phyloP scores from a whole-genome alignment of 2,329 filamentous ascomycete genomes.

The Aspergillus fumigatiaffinis region DNA sequence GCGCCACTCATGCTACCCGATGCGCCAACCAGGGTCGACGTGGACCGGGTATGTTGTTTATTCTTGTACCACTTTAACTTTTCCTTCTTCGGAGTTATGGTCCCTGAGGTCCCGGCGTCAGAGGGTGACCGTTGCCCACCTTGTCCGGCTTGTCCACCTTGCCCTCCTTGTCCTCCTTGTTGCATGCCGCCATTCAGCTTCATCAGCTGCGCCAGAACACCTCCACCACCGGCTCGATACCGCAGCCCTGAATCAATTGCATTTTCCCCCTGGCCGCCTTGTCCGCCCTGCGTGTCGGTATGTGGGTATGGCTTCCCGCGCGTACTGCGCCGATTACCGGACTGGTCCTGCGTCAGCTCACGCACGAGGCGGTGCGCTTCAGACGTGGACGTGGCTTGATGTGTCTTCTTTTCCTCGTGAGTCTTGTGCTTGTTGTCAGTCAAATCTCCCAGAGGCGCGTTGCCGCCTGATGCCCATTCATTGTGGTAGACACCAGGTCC shows the following conservation, averaged over 20 bases:
- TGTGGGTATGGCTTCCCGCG: constrained; percentile 2
- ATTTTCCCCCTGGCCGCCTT: constrained; percentile 4
- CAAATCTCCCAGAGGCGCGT: constrained; percentile 21
- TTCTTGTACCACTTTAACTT: constrained; percentile 34
- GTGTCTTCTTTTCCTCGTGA: constrained; percentile 20
- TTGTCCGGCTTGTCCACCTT: too few species aligned
- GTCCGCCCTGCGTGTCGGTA: constrained; percentile 6
- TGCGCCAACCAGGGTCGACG: constrained; percentile 19
- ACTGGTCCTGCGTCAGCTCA: constrained; percentile 27
- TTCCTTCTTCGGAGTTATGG: constrained; percentile 13
- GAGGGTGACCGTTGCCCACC: constrained; percentile 8
- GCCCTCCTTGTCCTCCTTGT: constrained; percentile 2
- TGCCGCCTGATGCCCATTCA: constrained; percentile 25
- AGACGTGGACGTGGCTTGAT: constrained; percentile 22
- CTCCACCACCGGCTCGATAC: constrained; percentile 26
- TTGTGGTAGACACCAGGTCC: constrained; percentile 19
- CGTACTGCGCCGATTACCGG: constrained; percentile 15
- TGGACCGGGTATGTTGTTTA: constrained; percentile 20
- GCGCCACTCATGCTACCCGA: constrained; percentile 23
- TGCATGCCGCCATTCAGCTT: constrained; percentile 21
- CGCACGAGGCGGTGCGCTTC: constrained; percentile 33
- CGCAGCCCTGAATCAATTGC: constrained; percentile 13
- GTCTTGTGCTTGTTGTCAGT: constrained; percentile 30
- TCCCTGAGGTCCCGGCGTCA: constrained; percentile 4
- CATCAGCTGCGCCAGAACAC: constrained; percentile 30